These are phyloP conservation scores for Jatropha curcas DNA, from an alignment of 345 rosid genomes.

Conservation along the genomic window DNA sequence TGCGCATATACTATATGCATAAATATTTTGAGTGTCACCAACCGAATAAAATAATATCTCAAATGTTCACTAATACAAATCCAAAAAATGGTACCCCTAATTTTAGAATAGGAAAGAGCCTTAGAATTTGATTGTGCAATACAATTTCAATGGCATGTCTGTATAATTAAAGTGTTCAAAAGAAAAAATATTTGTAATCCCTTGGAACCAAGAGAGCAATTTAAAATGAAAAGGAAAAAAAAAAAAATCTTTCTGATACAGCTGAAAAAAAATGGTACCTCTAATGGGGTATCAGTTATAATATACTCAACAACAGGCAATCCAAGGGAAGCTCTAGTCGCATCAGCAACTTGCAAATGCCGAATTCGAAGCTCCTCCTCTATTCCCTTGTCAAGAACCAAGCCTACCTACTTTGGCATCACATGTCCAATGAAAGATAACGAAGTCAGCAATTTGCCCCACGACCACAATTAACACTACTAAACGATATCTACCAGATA, in stretches of 20 bases:
- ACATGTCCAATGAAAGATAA: constrained; percentile 2
- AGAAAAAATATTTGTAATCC: not conserved
- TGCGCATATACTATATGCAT: not conserved
- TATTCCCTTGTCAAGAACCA: constrained; percentile 63
- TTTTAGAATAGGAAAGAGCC: not conserved
- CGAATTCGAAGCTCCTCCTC: constrained; percentile 57
- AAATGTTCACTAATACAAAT: not conserved
- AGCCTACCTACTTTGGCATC: constrained; percentile 49
- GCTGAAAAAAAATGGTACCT: constrained; percentile 22
- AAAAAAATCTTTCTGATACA: not conserved
- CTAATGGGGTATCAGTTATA: constrained; percentile 49
- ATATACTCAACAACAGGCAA: constrained; percentile 56
- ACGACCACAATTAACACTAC: not conserved
- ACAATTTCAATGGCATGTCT: not conserved
- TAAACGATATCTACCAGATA: not conserved
- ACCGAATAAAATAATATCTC: no score
- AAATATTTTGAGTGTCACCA: not conserved
- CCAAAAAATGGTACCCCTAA: not conserved
- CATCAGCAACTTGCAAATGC: constrained; percentile 70
- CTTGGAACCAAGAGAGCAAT: not conserved
- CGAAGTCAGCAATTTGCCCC: constrained; percentile 3
- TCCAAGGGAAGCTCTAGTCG: constrained; percentile 73
- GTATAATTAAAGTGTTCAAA: not conserved
- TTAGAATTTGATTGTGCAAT: not conserved
- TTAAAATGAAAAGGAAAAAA: not conserved